phyloP scores from a whole-genome alignment of 2,329 filamentous ascomycete species.

The Sporothrix curviconia region DNA sequence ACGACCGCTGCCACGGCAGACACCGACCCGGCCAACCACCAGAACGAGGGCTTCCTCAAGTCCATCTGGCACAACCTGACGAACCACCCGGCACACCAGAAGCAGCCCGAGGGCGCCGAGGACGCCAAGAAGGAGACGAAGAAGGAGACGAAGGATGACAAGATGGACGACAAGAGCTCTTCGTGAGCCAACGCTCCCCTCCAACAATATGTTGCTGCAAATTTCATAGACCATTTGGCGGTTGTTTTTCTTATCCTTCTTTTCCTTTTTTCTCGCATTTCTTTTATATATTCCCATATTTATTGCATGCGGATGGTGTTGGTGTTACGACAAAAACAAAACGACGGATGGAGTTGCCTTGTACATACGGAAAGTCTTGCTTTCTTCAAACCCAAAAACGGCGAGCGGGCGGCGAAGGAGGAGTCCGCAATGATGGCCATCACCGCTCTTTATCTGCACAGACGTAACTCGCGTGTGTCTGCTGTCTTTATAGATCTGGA shows the following conservation, averaged over 20 bases:
- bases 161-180: conserved; percentile 9
- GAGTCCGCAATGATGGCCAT: conserved; percentile 12
- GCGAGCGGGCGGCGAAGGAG: background rate
- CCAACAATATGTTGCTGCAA: background rate
- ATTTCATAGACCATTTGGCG: background rate
- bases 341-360: background rate
- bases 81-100: conserved; percentile 58
- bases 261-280: background rate
- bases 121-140: background rate
- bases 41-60: conserved; percentile 85
- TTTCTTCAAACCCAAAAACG: background rate
- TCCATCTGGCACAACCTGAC: conserved; percentile 88
- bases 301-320: conserved; percentile 11
- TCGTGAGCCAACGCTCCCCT: background rate
- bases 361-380: background rate
- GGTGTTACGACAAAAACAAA: background rate
- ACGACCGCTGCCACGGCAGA: conserved; percentile 17
- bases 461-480: background rate
- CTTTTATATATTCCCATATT: background rate
- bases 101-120: conserved; percentile 24
- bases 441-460: conserved; percentile 14
- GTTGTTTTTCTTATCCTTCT: background rate
- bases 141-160: conserved; percentile 9
- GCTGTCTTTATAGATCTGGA: conserved; percentile 1
- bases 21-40: conserved; percentile 45